phyloP scores from a whole-genome alignment of 352 stramenopile genomes.

The Phytophthora cryptogea region DNA sequence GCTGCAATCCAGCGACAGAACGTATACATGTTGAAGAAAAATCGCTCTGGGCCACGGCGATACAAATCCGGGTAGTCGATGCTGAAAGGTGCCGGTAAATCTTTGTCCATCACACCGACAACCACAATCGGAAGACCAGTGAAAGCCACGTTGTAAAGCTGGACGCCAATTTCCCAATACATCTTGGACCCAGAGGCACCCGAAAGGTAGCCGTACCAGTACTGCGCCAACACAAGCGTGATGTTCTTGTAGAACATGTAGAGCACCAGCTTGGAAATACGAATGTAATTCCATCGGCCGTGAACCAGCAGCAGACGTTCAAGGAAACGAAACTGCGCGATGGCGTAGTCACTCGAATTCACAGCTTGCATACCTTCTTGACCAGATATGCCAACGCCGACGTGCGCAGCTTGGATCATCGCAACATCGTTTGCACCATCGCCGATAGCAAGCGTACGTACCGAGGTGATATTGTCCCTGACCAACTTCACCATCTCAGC shows the following conservation, averaged over 20 bases:
- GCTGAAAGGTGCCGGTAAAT: slow-evolving; percentile 76
- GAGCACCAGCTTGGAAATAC: slow-evolving; percentile 89
- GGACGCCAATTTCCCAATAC: slow-evolving; percentile 85
- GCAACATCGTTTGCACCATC: slow-evolving; percentile 95
- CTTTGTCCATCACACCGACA: slow-evolving; percentile 83
- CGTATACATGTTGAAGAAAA: slow-evolving; percentile 82
- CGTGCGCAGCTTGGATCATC: slow-evolving; percentile 94
- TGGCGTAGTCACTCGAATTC: slow-evolving; percentile 94
- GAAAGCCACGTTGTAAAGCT: slow-evolving; percentile 96
- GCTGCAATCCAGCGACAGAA: slow-evolving; percentile 81
- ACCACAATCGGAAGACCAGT: slow-evolving; percentile 92
- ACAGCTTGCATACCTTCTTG: slow-evolving; percentile 95
- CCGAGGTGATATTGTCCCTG: slow-evolving; percentile 54
- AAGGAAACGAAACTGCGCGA: slow-evolving; percentile 94
- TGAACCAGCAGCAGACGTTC: slow-evolving; percentile 91
- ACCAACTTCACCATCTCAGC: slow-evolving; percentile 81
- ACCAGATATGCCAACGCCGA: slow-evolving; percentile 93
- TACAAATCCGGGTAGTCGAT: slow-evolving; percentile 83
- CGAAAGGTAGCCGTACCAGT: slow-evolving; percentile 93
- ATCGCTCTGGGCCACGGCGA: slow-evolving; percentile 60
- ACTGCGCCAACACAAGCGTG: slow-evolving; percentile 88
- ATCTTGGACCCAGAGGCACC: slow-evolving; percentile 91
- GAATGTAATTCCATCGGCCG: slow-evolving; percentile 91
- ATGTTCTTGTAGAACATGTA: slow-evolving; percentile 97
- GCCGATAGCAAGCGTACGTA: slow-evolving; percentile 88